Percentiles rank a stretch among this genome's conserved stretches.
phyloP scores from a whole-genome alignment of 1,284 basidiomycete genomes.

The Fomes fomentarius region DNA sequence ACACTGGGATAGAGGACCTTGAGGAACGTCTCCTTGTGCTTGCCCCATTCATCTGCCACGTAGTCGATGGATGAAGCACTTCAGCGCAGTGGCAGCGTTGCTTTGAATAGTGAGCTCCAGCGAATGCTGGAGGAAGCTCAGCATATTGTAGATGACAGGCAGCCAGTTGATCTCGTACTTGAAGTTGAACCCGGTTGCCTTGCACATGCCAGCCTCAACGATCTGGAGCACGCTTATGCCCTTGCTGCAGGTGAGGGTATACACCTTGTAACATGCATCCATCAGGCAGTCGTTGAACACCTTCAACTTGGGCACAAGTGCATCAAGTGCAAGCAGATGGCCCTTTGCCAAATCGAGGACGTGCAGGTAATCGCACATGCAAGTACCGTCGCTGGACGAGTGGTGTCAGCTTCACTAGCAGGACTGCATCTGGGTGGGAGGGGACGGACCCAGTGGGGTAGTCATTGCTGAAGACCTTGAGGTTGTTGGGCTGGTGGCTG shows the following conservation, averaged over 20 bases:
- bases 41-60: constrained; percentile 44
- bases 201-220: constrained; percentile 93
- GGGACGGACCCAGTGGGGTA: constrained; percentile 87
- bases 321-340: constrained; percentile 91
- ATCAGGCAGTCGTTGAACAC: constrained; percentile 55
- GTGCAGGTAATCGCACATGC: constrained; percentile 97
- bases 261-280: constrained; percentile 82
- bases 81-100: constrained; percentile 79
- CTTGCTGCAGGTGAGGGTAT: constrained; percentile 94
- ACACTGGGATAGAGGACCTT: constrained; percentile 80
- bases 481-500: constrained; percentile 81
- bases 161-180: constrained; percentile 92
- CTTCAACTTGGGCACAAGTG: constrained; percentile 67
- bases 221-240: constrained; percentile 96
- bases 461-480: constrained; percentile 98
- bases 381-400: constrained; percentile 84
- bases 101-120: constrained; percentile 89
- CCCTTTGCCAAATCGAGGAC: constrained; percentile 94
- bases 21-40: constrained; percentile 61
- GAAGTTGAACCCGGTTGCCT: constrained; percentile 88
- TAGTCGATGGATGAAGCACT: constrained; percentile 80
- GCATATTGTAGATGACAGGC: constrained; percentile 83
- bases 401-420: too few species aligned
- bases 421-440: neutral
- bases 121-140: constrained; percentile 89